Evolutionary conservation across 1,139 yeast genomes (phyloP), one percentile per base, ranked within the genome.

Genomic region (Kodamaea alishanica): DNA sequence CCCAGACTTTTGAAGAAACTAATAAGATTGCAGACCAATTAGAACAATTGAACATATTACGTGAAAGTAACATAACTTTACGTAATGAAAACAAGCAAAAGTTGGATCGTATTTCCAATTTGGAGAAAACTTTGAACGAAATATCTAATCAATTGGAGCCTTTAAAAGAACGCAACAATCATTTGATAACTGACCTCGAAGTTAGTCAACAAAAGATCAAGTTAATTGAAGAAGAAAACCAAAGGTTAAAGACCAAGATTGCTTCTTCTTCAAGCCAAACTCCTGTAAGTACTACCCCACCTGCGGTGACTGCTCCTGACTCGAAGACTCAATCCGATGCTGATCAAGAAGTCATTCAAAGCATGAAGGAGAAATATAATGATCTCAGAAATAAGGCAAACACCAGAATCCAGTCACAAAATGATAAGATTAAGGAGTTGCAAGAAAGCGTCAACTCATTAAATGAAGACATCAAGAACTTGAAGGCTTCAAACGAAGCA

Each of bases 1-100:
- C 69, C 6, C 64, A 64, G 8, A 56, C 69, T 12, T 55, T 70
- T 2, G 58, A 66, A 23, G 81, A 79, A 30, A 79, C 81, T 38
- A 62, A 71, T n/a, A 71, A 72, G 35, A 60, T 85, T 41, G 53
- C 76, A 44, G 76, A 75, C 33, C 85, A 84, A 54, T 63, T 86
- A 38, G 77, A 80, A 41, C 90, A 84, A 46, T 60, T 88, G 54
- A 83, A 79, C 47, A 69, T 85, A 29, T 65, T 86, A 44, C 76
- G 87, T 42, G 95, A 88, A 53, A 83, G 89, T 51, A 86, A 87
- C 52, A 65, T 73, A 10, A 73, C 84, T 6, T 69, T 88, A 44
- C 74, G 95, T 44, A 66, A 70, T 34, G 90, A 85, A 46, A 59
- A 65, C 34, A 51, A 55, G 11, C 43, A 43, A 8, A 59, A 58